A percentile compares a stretch with the other conserved stretches of the same genome.
These are phyloP conservation scores for Diacronema lutheri DNA, from an alignment of 78 protist genomes.

Conservation along the genomic window DNA sequence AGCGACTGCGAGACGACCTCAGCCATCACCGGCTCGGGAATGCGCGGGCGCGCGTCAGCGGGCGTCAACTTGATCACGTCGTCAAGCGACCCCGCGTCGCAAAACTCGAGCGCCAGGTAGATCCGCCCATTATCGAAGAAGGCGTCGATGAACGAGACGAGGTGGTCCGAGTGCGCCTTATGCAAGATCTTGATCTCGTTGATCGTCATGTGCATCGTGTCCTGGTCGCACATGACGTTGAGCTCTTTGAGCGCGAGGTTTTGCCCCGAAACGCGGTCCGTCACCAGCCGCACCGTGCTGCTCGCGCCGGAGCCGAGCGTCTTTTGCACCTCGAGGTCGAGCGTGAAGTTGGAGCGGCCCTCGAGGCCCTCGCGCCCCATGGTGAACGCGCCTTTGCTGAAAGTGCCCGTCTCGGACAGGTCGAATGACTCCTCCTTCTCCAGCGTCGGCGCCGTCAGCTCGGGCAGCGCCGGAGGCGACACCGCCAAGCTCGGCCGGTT, in stretches of 20 bases:
- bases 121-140: conserved; percentile 56
- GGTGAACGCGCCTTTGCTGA: too few species aligned
- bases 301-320: too few species aligned
- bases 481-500: too few species aligned
- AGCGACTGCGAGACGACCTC: neutral
- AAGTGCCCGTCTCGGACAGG: too few species aligned
- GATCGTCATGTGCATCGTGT: conserved; percentile 70
- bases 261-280: too few species aligned
- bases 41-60: neutral
- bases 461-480: too few species aligned
- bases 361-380: too few species aligned
- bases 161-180: conserved; percentile 58
- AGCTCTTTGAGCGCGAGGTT: conserved; percentile 82
- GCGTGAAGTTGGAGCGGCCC: too few species aligned
- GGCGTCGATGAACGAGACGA: conserved; percentile 58
- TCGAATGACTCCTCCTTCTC: too few species aligned
- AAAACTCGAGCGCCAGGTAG: conserved; percentile 66
- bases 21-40: neutral
- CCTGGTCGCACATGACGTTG: conserved; percentile 69
- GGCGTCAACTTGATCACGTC: neutral
- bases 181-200: conserved; percentile 85
- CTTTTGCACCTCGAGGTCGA: too few species aligned
- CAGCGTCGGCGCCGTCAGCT: too few species aligned
- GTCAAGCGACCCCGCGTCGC: conserved; percentile 68
- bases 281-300: too few species aligned